These are phyloP conservation scores for Trichoderma sp. DNA, from an alignment of 2,329 filamentous ascomycete genomes.

Conservation along the genomic window DNA sequence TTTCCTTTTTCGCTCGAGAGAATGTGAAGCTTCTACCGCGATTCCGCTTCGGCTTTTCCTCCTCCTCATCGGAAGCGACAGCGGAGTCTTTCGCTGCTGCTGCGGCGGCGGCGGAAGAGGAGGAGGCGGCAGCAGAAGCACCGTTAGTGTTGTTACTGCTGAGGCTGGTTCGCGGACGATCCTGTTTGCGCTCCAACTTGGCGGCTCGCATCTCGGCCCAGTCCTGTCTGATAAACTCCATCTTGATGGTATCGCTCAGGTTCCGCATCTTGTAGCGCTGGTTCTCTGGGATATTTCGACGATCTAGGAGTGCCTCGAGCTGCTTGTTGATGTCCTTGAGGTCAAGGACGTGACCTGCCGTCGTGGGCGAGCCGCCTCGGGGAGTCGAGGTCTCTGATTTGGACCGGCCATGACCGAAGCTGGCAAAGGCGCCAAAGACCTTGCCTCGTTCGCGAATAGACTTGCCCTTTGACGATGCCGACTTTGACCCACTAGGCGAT, in stretches of 20 bases:
- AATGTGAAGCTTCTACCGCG: conserved; percentile 67
- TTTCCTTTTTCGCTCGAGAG: conserved; percentile 60
- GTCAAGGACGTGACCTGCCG: conserved; percentile 50
- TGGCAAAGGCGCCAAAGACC: conserved; percentile 39
- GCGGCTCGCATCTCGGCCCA: conserved; percentile 65
- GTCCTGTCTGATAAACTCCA: conserved; percentile 90
- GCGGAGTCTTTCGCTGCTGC: conserved; percentile 29
- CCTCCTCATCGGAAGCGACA: conserved; percentile 41
- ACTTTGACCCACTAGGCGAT: conserved; percentile 35
- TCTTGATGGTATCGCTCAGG: conserved; percentile 84
- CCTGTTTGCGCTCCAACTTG: conserved; percentile 43
- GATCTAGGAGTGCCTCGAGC: conserved; percentile 67
- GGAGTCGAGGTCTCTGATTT: conserved; percentile 30
- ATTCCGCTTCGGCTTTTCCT: conserved; percentile 50
- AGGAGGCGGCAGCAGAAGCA: conserved; percentile 25
- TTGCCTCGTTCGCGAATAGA: conserved; percentile 35
- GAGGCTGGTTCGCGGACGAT: conserved; percentile 45
- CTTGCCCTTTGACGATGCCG: conserved; percentile 16
- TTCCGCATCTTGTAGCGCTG: conserved; percentile 94
- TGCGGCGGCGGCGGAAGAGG: conserved; percentile 26
- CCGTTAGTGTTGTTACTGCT: conserved; percentile 40
- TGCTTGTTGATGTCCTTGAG: conserved; percentile 55
- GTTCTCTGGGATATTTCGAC: conserved; percentile 89
- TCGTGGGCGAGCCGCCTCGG: conserved; percentile 9
- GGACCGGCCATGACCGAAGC: conserved; percentile 37